Evolutionary conservation across 2,329 filamentous ascomycete genomes (phyloP), one percentile per base, ranked within the genome.

Genomic region (Apiospora hydei): DNA sequence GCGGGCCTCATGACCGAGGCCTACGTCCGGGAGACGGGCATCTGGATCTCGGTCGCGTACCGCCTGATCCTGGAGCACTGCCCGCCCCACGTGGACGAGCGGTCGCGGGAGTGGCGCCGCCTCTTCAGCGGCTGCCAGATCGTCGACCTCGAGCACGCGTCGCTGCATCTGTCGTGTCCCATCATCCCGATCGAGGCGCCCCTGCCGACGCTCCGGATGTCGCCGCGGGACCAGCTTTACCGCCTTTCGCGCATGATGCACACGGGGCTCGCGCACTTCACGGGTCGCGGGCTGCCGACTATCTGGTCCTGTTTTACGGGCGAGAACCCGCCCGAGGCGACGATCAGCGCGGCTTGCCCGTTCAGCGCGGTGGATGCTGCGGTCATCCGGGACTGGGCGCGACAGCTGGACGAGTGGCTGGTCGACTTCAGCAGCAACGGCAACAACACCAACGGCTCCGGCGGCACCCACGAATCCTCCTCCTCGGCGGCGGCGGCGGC

Each of bases 181-280:
- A 80, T 84, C 11, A 80, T 85, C 30, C 83, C 83, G 1, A 78
- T 83, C 18, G 80, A 81, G 46, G 80, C 84, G 0, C 84, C 83
- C 0, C 76, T 84, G 1, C 74, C 79, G 0, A 76, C 79, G 5
- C 78, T 85, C 8, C 81, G 82, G 49, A 80, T 80, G 4, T 81
- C 82, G 0, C 77, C 79, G 14, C 80, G 80, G 61, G 83, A 85
- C 71, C 83, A 83, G 26, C 80, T 85, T 3, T 83, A 84, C 53
- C 78, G 81, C 7, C 77, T 85, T 0, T 84, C 83, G 1, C 80
- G 82, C 21, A 84, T 85, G 83, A 84, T 85, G 83, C 82, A 85
- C 69, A 83, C 80, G 0, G 83, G 84, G 0, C 73, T 85, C 4
- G 81, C 79, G 3, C 82, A 84, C 69, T 85, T 85, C 70, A 83